Percentiles rank a stretch among this genome's conserved stretches.
Conservation (phyloP, 139 green algal genomes). For the Chlorella vulgaris region DNA sequence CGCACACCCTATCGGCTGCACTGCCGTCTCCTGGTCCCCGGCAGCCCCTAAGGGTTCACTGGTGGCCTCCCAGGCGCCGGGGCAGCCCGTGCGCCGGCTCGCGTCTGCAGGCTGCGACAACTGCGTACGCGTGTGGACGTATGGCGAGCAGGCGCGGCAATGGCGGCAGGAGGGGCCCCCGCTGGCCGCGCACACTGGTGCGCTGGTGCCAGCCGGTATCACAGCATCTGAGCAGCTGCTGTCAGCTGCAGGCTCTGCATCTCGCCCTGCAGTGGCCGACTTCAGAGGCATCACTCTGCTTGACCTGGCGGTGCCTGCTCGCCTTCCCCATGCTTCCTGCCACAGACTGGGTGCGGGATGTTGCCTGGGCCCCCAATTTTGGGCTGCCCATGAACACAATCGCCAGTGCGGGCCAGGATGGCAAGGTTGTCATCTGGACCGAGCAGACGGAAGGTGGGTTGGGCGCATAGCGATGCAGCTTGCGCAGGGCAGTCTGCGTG, state of each 20-base stretch:
- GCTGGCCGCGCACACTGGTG: slow-evolving; percentile 76
- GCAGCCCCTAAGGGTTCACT: slow-evolving; percentile 67
- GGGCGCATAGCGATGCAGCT: not conserved
- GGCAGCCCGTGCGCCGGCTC: slow-evolving; percentile 67
- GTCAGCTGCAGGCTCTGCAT: too few relatives aligned
- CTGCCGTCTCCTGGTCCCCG: slow-evolving; percentile 91
- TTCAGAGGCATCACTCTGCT: not conserved
- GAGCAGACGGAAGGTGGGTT: slow-evolving; percentile 56
- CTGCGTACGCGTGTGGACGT: slow-evolving; percentile 78
- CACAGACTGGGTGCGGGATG: slow-evolving; percentile 94
- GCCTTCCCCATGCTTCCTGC: not conserved
- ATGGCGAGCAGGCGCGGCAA: slow-evolving; percentile 45
- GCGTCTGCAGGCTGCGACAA: slow-evolving; percentile 90
- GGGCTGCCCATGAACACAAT: slow-evolving; percentile 87
- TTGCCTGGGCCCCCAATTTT: slow-evolving; percentile 93
- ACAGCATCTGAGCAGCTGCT: not conserved
- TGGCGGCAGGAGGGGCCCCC: slow-evolving; percentile 78
- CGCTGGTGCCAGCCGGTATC: not conserved
- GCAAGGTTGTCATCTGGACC: slow-evolving; percentile 87
- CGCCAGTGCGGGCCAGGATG: slow-evolving; percentile 92
- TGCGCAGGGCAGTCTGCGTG: not conserved
- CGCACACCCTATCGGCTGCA: slow-evolving; percentile 87
- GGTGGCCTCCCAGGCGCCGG: slow-evolving; percentile 50
- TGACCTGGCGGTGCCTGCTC: not conserved
- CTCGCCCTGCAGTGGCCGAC: too few relatives aligned